These are phyloP conservation scores for Insectozyma bohioensis DNA, from an alignment of 1,139 yeast species.

Conservation along the genomic window DNA sequence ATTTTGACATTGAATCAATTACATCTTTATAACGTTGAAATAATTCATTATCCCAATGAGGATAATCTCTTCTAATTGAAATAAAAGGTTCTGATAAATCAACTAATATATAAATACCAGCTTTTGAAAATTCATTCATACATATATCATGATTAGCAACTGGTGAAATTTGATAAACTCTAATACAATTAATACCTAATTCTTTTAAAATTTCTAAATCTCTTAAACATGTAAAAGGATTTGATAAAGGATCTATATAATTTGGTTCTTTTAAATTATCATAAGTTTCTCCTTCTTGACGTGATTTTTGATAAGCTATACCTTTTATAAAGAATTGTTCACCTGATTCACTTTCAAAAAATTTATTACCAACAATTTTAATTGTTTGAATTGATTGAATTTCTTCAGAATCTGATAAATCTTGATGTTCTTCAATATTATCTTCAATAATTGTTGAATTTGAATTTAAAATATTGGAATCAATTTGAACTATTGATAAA, in stretches of 20 bases:
- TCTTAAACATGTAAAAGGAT: slow-evolving; percentile 45
- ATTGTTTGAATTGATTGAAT: slow-evolving; percentile 9
- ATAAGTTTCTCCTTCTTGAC: slow-evolving; percentile 30
- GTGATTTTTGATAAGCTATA: slow-evolving; percentile 55
- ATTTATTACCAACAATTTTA: slow-evolving; percentile 43
- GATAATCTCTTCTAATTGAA: slow-evolving; percentile 50
- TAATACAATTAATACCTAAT: slow-evolving; percentile 51
- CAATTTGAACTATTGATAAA: too few relatives aligned
- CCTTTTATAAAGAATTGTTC: slow-evolving; percentile 59
- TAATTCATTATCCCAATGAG: slow-evolving; percentile 46
- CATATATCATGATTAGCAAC: slow-evolving; percentile 51
- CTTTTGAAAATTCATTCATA: slow-evolving; percentile 50
- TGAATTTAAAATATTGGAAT: too few relatives aligned
- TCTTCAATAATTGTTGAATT: too few relatives aligned
- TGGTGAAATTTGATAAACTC: slow-evolving; percentile 59
- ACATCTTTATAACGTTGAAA: slow-evolving; percentile 44
- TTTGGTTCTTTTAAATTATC: slow-evolving; percentile 25
- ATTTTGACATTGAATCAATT: slow-evolving; percentile 49
- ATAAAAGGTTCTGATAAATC: slow-evolving; percentile 56
- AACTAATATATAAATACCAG: slow-evolving; percentile 56
- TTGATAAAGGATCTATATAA: slow-evolving; percentile 55
- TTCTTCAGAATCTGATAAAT: not conserved
- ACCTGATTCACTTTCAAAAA: slow-evolving; percentile 38
- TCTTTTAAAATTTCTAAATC: slow-evolving; percentile 49
- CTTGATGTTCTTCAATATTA: too few relatives aligned